Base-by-base conservation (phyloP, 768 basidiomycete species). In the Boletus edulis region DNA sequence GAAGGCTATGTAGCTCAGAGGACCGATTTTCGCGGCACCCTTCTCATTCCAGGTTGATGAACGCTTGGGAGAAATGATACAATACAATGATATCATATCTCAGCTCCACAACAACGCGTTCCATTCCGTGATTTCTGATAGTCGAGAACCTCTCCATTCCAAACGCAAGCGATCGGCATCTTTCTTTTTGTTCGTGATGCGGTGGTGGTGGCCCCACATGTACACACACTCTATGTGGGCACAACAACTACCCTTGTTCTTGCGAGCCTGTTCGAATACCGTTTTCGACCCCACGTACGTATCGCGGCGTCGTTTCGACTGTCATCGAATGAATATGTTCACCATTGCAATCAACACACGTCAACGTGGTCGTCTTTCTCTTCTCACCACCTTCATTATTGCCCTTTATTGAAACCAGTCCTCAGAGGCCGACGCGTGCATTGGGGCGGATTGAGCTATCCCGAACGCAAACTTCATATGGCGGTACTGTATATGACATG, bases 41-140 rank as follows among this genome's bases (percentile, higher is more conserved):
- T 46, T 20, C 2, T 34, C 15, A 7, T 8, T 34, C 15, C 14
- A 20, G 32, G 35, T 34, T 17, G 44, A 45, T 9, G 29, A 17
- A 31, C 29, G 44, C 29, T n/a, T 31, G 29, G 2, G 0, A 29
- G 20, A 8, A 47, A 47, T 29, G 29, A 29, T 24, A 24, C 29
- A 29, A 29, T 29, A 29, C 27, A 1, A 24, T 24, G 22, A 4
- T 8, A 2, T 29, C 9, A 29, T 2, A 29, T 29, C 12, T 18
- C 18, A 27, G 31, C 32, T 20, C 52, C 24, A 24, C 32, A 10
- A 15, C 38, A 15, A 15, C 10, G 29, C 39, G 31, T n/a, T 57
- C 56, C 37, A 49, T 57, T 49, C 47, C 22, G 17, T 29, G 52
- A 47, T 53, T 34, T 11, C 27, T 51, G 35, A 51, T 35, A n/a